Percentiles rank a stretch among this genome's conserved stretches.
phyloP scores from a whole-genome alignment of 2,329 filamentous ascomycete genomes.

The Magnaporthiopsis poae region DNA sequence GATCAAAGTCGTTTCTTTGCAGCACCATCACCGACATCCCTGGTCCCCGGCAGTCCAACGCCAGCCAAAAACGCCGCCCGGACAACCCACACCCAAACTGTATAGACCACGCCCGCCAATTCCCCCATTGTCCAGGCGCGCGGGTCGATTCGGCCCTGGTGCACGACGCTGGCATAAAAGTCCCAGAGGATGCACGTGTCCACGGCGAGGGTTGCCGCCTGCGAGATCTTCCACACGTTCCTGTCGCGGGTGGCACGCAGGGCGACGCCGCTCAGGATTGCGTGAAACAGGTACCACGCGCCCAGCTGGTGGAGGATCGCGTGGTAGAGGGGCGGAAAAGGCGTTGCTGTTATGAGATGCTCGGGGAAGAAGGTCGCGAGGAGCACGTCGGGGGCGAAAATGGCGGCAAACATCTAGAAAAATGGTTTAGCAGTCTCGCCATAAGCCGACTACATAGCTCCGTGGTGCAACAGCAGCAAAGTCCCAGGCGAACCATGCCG shows the following conservation, averaged over 20 bases:
- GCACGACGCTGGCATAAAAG: not conserved
- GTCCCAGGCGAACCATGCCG: too few species aligned
- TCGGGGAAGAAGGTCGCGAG: not conserved
- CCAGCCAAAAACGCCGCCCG: not conserved
- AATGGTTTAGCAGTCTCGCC: too few species aligned
- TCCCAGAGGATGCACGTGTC: not conserved
- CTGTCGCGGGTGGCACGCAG: not conserved
- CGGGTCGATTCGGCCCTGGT: not conserved
- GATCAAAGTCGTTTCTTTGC: not conserved
- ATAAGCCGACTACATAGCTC: too few species aligned
- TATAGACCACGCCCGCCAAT: not conserved
- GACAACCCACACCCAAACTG: not conserved
- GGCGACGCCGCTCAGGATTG: not conserved
- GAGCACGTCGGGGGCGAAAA: not conserved
- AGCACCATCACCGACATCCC: not conserved
- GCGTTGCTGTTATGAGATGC: not conserved
- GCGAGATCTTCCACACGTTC: not conserved
- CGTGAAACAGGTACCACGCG: not conserved
- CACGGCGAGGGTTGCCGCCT: not conserved
- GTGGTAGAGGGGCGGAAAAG: not conserved
- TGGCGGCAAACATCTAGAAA: not conserved
- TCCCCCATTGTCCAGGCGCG: not conserved
- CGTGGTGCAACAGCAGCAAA: too few species aligned
- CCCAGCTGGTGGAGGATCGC: not conserved
- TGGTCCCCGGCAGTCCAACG: not conserved